These are phyloP conservation scores for Diaporthe citrichinensis DNA, from an alignment of 2,329 filamentous ascomycete genomes.

Conservation along the genomic window DNA sequence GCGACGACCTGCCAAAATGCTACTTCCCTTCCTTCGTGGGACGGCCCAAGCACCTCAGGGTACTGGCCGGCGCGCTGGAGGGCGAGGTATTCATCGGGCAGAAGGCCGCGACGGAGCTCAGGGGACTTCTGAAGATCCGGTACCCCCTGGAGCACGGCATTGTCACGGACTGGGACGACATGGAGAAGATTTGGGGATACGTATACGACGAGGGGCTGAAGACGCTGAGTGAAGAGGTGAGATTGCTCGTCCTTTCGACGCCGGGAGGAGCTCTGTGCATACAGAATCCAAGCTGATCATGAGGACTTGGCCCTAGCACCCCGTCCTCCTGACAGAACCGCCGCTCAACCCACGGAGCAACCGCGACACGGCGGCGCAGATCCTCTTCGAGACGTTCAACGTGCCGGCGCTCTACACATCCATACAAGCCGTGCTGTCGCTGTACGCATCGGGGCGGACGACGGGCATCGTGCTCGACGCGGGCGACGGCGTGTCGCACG, in stretches of 20 bases:
- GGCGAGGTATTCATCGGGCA: slow-evolving; percentile 98
- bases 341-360: slow-evolving; percentile 96
- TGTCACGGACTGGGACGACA: slow-evolving; percentile 99
- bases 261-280: background rate
- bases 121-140: slow-evolving; percentile 93
- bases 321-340: slow-evolving; percentile 94
- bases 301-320: slow-evolving; percentile 72
- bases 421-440: slow-evolving; percentile 94
- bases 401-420: slow-evolving; percentile 96
- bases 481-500: slow-evolving; percentile 96
- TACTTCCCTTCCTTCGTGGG: slow-evolving; percentile 98
- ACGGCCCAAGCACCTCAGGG: slow-evolving; percentile 92
- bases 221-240: slow-evolving; percentile 94
- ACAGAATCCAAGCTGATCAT: slow-evolving; percentile 41
- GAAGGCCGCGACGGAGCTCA: slow-evolving; percentile 86
- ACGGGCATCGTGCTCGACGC: slow-evolving; percentile 96
- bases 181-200: slow-evolving; percentile 99
- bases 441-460: slow-evolving; percentile 96
- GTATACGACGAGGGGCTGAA: slow-evolving; percentile 97
- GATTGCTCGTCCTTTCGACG: background rate
- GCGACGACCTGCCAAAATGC: slow-evolving; percentile 95
- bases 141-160: slow-evolving; percentile 98
- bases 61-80: slow-evolving; percentile 95
- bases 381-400: slow-evolving; percentile 99
- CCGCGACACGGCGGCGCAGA: slow-evolving; percentile 95